Evolutionary conservation across 1,284 basidiomycete genomes (phyloP).

Genomic region (Ustilago sp.): DNA sequence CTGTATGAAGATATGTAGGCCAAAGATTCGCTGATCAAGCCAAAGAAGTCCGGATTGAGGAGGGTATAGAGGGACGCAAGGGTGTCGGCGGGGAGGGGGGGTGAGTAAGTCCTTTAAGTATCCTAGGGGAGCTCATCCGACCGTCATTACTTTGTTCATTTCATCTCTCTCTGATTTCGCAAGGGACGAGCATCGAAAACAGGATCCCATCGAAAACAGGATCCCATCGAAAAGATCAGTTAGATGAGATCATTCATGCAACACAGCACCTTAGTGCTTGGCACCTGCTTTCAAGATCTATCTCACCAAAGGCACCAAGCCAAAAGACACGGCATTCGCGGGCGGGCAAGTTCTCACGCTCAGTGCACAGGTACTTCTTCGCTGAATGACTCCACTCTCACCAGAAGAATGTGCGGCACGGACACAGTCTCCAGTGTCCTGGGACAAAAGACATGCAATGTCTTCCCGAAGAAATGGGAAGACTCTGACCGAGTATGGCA

Average conservation of each 20-base stretch:
- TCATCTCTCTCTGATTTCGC: neutral
- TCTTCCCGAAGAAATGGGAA: constrained; percentile 1
- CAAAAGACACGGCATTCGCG: neutral
- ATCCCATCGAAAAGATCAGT: neutral
- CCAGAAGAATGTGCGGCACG: neutral
- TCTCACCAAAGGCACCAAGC: neutral
- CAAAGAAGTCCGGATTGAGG: neutral
- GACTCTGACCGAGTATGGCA: constrained; percentile 36
- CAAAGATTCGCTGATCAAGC: neutral
- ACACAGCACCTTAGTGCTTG: constrained; percentile 3
- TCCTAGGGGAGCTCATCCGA: neutral
- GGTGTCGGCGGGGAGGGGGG: neutral
- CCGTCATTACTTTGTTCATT: neutral
- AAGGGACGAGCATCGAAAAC: neutral
- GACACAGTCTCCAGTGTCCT: neutral
- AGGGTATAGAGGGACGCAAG: neutral
- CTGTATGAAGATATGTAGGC: neutral
- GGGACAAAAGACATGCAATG: neutral
- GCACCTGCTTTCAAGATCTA: constrained; percentile 36
- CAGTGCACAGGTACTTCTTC: neutral
- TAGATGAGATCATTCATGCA: constrained; percentile 6
- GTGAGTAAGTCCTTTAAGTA: constrained; percentile 2
- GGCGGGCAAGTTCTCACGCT: neutral
- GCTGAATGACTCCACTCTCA: neutral
- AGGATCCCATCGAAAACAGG: neutral